Evolutionary conservation across 108 stramenopile species (phyloP).

Genomic region (Pseudonitzschia multiseries): DNA sequence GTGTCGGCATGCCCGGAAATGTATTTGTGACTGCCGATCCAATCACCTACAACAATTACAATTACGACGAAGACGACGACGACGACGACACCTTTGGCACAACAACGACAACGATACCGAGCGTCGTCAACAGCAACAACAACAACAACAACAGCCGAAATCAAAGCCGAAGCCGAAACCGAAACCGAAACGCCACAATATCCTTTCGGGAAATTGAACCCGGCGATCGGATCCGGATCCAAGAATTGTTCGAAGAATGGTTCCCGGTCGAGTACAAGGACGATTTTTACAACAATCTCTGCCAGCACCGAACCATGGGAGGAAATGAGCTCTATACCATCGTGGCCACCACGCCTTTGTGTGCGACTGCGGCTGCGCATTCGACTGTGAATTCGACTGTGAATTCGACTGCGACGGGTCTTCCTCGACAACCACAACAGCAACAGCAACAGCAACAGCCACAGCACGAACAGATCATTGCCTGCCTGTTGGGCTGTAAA

Average conservation of each 20-base stretch:
- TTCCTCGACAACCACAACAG: not conserved
- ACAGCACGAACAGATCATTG: slow-evolving; percentile 34
- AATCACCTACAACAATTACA: not conserved
- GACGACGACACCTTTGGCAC: no score
- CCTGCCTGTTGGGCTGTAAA: slow-evolving; percentile 52
- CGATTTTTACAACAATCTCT: slow-evolving; percentile 65
- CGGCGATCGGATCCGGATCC: slow-evolving; percentile 51
- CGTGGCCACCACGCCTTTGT: slow-evolving; percentile 12
- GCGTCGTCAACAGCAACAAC: not conserved
- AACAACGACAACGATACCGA: not conserved
- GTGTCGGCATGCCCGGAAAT: no score
- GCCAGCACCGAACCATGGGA: slow-evolving; percentile 35
- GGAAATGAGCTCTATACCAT: slow-evolving; percentile 40
- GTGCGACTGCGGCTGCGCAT: no score
- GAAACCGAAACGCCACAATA: not conserved
- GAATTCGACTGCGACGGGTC: no score
- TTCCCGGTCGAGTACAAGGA: slow-evolving; percentile 72
- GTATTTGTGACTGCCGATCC: no score
- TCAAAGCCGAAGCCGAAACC: no score
- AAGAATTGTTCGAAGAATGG: slow-evolving; percentile 66
- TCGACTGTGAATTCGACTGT: no score
- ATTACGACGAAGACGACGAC: not conserved
- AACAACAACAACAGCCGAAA: not conserved
- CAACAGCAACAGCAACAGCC: not conserved
- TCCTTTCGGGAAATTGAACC: slow-evolving; percentile 57